These are phyloP conservation scores for Pseudocercospora musae DNA, from an alignment of 2,329 filamentous ascomycete genomes.

Conservation along the genomic window DNA sequence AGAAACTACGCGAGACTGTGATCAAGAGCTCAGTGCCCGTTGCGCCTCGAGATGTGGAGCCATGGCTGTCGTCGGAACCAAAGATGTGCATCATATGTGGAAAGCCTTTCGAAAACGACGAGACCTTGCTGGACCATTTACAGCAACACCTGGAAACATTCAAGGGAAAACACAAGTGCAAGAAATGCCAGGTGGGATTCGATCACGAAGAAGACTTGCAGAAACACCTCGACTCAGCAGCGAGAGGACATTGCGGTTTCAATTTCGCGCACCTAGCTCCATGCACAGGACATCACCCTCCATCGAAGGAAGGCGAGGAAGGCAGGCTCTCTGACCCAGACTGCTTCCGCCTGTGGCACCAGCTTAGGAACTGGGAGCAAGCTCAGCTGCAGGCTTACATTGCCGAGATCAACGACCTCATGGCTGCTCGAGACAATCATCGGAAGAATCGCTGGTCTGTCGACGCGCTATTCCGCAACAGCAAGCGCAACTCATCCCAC, in stretches of 20 bases:
- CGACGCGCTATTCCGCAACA: constrained; percentile 18
- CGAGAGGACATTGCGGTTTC: constrained; percentile 28
- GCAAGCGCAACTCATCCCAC: constrained; percentile 15
- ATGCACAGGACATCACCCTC: constrained; percentile 30
- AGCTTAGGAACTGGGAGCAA: constrained; percentile 30
- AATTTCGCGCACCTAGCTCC: constrained; percentile 22
- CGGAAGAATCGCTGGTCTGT: constrained; percentile 27
- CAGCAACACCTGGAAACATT: constrained; percentile 25
- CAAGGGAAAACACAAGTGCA: constrained; percentile 24
- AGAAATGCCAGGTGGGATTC: constrained; percentile 27
- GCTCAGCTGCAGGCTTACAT: constrained; percentile 29
- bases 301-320: constrained; percentile 6
- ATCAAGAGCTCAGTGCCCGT: neutral
- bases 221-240: constrained; percentile 20
- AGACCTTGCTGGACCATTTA: constrained; percentile 23
- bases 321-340: constrained; percentile 24
- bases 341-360: constrained; percentile 22
- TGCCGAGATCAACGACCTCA: constrained; percentile 23
- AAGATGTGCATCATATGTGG: constrained; percentile 26
- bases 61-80: constrained; percentile 12
- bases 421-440: constrained; percentile 15
- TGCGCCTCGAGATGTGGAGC: constrained; percentile 12
- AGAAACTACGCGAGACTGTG: neutral
- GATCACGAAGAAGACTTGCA: constrained; percentile 27
- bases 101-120: constrained; percentile 24